Conservation (phyloP, 2,329 filamentous ascomycete species). For the Hymenoscyphus salicellus region DNA sequence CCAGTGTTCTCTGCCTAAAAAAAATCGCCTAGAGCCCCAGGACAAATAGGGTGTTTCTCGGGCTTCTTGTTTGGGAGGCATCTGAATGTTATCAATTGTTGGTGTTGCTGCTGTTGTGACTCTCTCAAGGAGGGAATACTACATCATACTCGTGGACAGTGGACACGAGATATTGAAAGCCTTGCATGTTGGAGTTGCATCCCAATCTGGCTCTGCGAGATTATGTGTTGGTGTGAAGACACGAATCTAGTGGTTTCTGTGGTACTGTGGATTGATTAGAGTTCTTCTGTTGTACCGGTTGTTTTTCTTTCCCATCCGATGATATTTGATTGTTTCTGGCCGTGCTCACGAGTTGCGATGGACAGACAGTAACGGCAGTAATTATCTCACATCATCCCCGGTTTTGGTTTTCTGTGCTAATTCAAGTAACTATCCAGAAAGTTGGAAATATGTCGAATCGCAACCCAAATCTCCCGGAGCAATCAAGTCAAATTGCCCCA, state of each 20-base stretch:
- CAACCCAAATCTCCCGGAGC: too few relatives aligned
- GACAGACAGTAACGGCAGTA: too few relatives aligned
- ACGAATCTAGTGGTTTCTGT: not conserved
- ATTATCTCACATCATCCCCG: too few relatives aligned
- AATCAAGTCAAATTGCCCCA: too few relatives aligned
- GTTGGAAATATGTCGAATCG: too few relatives aligned
- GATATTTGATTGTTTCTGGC: not conserved
- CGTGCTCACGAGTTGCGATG: too few relatives aligned
- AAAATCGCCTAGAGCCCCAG: not conserved
- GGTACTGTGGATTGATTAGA: not conserved
- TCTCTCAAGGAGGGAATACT: not conserved
- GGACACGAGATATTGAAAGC: not conserved
- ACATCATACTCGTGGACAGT: not conserved
- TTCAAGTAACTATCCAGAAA: too few relatives aligned
- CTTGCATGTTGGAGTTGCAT: not conserved
- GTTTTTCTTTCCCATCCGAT: not conserved
- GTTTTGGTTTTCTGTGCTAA: too few relatives aligned
- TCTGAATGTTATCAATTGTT: not conserved
- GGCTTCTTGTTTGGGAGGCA: not conserved
- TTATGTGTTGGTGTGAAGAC: not conserved
- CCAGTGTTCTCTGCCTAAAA: not conserved
- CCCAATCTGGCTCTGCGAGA: not conserved
- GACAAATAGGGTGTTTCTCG: not conserved
- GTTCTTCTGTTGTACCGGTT: conserved; percentile 3
- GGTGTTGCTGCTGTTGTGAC: not conserved